These are phyloP conservation scores for Candolleomyces eurysporus DNA, from an alignment of 768 basidiomycete species.

Conservation along the genomic window DNA sequence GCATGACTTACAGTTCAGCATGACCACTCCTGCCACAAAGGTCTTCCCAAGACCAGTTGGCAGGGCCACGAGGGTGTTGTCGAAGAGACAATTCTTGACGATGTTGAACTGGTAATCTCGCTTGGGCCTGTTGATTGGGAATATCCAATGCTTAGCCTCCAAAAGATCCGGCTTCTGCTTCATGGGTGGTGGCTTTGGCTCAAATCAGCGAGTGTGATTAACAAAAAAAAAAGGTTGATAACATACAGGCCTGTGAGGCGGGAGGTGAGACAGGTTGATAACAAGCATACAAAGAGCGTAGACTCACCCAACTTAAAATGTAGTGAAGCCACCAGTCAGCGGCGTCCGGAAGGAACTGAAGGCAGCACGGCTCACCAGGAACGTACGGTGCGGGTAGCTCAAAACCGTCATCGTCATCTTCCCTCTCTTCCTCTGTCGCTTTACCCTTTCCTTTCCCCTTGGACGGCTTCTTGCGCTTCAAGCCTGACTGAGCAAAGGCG, in stretches of 20 bases:
- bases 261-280: too few species aligned
- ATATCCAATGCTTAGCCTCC: conserved; percentile 85
- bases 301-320: conserved; percentile 51
- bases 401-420: conserved; percentile 67
- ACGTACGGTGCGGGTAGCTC: conserved; percentile 82
- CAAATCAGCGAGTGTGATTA: neutral
- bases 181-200: conserved; percentile 65
- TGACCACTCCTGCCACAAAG: conserved; percentile 94
- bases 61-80: conserved; percentile 91
- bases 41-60: conserved; percentile 98
- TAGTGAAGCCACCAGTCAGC: neutral
- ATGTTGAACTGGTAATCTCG: conserved; percentile 97
- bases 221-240: neutral
- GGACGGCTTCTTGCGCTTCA: conserved; percentile 45
- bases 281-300: neutral
- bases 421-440: conserved; percentile 45
- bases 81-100: conserved; percentile 77
- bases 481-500: conserved; percentile 77
- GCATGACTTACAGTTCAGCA: conserved; percentile 76
- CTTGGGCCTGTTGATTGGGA: conserved; percentile 82
- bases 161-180: conserved; percentile 75
- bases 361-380: conserved; percentile 44
- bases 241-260: conserved; percentile 7
- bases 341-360: neutral
- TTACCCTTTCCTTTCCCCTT: conserved; percentile 52